Base-by-base conservation (phyloP, 768 basidiomycete species). In the Xerocomus potaroensis region DNA sequence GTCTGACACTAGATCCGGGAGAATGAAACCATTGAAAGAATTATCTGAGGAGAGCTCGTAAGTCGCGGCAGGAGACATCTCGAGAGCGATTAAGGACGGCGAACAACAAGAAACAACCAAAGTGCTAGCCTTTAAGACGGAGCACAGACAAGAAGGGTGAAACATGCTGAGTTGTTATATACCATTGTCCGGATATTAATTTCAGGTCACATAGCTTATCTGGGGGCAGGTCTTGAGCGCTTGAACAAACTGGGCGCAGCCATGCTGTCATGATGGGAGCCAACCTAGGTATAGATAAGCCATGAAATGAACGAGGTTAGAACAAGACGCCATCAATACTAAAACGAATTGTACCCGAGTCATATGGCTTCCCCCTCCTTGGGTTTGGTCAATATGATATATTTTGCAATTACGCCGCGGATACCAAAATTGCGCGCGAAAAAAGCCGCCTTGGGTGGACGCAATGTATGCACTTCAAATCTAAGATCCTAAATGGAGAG, bases 1-100 rank as follows among this genome's bases (percentile, higher is more conserved):
- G 41, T 68, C 65, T 12, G 64, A 57, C 42, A 75, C 60, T 41
- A 74, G 65, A 53, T 75, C 72, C 30, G 72, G 73, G 43, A 74
- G 63, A 45, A 64, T 54, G 55, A 73, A 70, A 12, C 51, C 59
- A 15, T 53, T 22, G 48, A 21, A 45, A 27, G 53, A 45, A 19
- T 34, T 30, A 35, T 52, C 24, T 15, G 47, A 32, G 27, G 39
- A 32, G 15, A 21, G 45, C 30, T 55, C 52, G 56, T 51, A 49
- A 9, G 55, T 55, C 8, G 65, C 57, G 14, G 57, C 55, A 43
- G 65, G 60, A 32, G 63, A 42, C 57, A 67, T 67, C 26, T 37
- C 30, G 42, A n/a, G n/a, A 24, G 16, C 29, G 23, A 47, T 40
- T 40, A 27, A 35, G 30, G 38, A 29, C 41, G 42, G 22, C 14